Evolutionary conservation across 495 filamentous ascomycete genomes (phyloP), one percentile per base, ranked within the genome.

Genomic region (Penicillium odoratum): DNA sequence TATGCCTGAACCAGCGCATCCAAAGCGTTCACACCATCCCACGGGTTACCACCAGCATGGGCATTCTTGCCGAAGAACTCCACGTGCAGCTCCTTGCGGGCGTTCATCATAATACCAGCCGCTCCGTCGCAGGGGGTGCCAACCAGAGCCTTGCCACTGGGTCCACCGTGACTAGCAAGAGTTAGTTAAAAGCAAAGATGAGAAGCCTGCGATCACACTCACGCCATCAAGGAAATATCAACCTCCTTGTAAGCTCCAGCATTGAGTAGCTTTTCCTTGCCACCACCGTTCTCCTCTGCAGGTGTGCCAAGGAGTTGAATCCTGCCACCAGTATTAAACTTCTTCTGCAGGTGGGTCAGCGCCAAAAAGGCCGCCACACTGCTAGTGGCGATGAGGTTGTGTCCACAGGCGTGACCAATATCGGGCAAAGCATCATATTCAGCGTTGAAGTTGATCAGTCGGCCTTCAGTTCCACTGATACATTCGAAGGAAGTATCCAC

Each of bases 211-310:
- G 25, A 11, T 29, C 10, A 11, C 7, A 47, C 72, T 66, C 85
- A 87, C 40, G 83, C 80, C 69, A 89, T 86, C 42, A 90, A 71
- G 16, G 75, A 84, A 51, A 88, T 78, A 65, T 88, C 85, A n/a
- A 87, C 84, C 15, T 77, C 77, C 31, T 79, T 71, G 67, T 87
- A 89, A 7, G 86, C 88, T 0, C 85, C 85, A 1, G 76, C 80
- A 15, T 87, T 65, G 30, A 89, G 74, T 7, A 90, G 75, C 46
- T 80, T 81, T 53, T 84, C 85, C 67, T 91, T 90, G 16, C 87
- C 88, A 8, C 86, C 86, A 10, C 85, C 85, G 18, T 81, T 83
- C 74, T 90, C 87, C 69, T 91, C 88, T 0, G 83, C 88, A 0
- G 88, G 88, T 0, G 87, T 90, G 18, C 88, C 88, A 21, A 90